Evolutionary conservation across 305 asterid genomes (phyloP).

Genomic region (Fraxinus floribunda): DNA sequence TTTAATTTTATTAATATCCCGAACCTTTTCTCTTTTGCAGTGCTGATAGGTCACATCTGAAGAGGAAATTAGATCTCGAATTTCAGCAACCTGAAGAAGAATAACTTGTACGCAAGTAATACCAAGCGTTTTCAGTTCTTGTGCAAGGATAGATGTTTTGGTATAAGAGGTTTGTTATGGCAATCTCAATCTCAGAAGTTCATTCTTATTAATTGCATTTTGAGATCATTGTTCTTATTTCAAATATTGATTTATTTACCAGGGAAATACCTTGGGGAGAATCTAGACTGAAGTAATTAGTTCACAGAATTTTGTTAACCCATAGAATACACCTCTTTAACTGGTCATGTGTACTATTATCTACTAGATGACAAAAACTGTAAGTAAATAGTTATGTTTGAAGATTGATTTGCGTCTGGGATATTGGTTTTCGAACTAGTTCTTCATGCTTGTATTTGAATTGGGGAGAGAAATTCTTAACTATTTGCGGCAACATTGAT

Average conservation of each 20-base stretch:
- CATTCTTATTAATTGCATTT: background rate
- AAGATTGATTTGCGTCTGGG: slow-evolving; percentile 8
- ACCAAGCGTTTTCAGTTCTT: background rate
- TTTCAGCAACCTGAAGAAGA: slow-evolving; percentile 80
- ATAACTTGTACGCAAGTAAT: background rate
- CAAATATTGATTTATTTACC: background rate
- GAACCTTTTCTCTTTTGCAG: slow-evolving; percentile 38
- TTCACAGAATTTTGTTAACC: slow-evolving; percentile 8
- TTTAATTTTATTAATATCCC: background rate
- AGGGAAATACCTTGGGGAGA: background rate
- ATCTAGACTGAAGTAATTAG: slow-evolving; percentile 14
- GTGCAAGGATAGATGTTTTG: background rate
- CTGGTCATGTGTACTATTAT: slow-evolving; percentile 12
- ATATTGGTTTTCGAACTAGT: slow-evolving; percentile 6
- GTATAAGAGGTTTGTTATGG: slow-evolving; percentile 19
- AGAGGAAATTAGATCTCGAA: slow-evolving; percentile 92
- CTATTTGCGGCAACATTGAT: background rate
- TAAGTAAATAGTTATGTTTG: slow-evolving; percentile 3
- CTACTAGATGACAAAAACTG: background rate
- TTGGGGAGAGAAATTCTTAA: background rate
- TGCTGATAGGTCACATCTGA: slow-evolving; percentile 87
- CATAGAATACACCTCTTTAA: background rate
- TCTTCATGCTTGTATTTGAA: slow-evolving; percentile 17
- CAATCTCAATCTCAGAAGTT: background rate
- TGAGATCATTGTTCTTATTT: background rate